Evolutionary conservation across 2,329 filamentous ascomycete genomes (phyloP), one percentile per base, ranked within the genome.

Genomic region (Neonectria hederae): DNA sequence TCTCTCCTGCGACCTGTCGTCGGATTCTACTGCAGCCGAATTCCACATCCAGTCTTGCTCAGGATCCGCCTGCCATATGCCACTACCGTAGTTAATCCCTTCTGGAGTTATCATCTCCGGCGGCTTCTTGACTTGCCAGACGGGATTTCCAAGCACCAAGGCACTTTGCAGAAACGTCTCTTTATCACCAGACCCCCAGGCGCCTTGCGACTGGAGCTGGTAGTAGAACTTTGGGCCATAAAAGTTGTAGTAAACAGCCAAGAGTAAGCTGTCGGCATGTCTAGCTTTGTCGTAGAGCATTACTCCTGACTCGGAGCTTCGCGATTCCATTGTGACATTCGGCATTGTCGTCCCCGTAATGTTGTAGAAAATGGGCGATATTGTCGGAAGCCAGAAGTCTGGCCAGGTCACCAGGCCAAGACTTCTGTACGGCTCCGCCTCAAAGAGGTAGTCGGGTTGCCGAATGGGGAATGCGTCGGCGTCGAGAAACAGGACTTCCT

Each of bases 171-270:
- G 53, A 21, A 73, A 73, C 3, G 71, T 73, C 24, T 73, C 71
- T 46, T 73, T 73, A 21, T 73, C 71, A 0, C 71, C 71, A 0
- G 71, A 73, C 1, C 71, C 71, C 71, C 71, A 73, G 3, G 71
- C 71, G 0, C 71, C 71, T n/a, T 73, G 71, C 0, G 71, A 73
- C 21, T 73, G 71, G n/a, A 73, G 71, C 10, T 70, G 69, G 5
- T 70, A 73, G 14, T 70, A 73, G 19, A 66, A 73, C 4, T 11
- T 60, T 1, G 65, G 65, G 0, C 71, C 69, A 2, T 73, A 73
- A 43, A 73, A 72, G 45, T 73, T 73, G 57, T 73, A 73, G 54
- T 73, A 73, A 3, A 56, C 54, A 0, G 71, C 71, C 3, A 73
- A 19, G 10, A 73, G 14, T 4, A 73, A 49, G n/a, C 71, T 73